Evolutionary conservation across 2,329 filamentous ascomycete genomes (phyloP), one percentile per base, ranked within the genome.

Genomic region (Dactylellina drechsleri): DNA sequence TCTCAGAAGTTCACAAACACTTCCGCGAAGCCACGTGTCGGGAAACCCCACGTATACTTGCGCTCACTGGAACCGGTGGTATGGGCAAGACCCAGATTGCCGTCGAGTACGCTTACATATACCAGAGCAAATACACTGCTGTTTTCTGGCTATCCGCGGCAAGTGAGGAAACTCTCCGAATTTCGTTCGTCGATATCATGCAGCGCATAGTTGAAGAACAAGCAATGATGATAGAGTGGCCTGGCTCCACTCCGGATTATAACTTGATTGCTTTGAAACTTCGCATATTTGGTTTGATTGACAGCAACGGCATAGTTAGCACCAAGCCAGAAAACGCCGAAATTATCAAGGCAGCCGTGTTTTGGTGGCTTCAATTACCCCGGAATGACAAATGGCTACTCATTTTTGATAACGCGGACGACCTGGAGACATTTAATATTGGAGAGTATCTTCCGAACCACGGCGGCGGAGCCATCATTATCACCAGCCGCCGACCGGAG

Each of bases 341-440:
- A 4, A 20, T 15, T 23, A 52, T 64, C 4, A 8, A 41, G 28
- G 10, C 26, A 2, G 59, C 59, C 16, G 7, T 64, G 3, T 53
- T 64, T 23, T 4, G 12, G 1, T 64, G 45, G 59, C n/a, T 64
- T 6, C 45, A 53, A n/a, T n/a, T 53, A 16, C 49, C 59, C 6
- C 8, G 13, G 18, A 53, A 52, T 53, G 1, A 31, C 16, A 52
- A n/a, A 13, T 64, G 59, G 59, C 16, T 64, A 7, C n/a, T 67
- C 10, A 67, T 67, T 26, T 53, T 67, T 23, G 45, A 67, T 28
- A 67, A 67, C 13, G 54, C 45, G 6, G 54, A 67, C 12, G 64
- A 64, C 59, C 31, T 67, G 20, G 54, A 67, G 23, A 67, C 45
- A 8, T 59, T 67, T 45, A n/a, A 58, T 16, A n/a, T 67, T 20